A percentile compares a stretch with the other conserved stretches of the same genome.
Conservation (phyloP, 208 protist species). For the Entamoeba histolytica region DNA sequence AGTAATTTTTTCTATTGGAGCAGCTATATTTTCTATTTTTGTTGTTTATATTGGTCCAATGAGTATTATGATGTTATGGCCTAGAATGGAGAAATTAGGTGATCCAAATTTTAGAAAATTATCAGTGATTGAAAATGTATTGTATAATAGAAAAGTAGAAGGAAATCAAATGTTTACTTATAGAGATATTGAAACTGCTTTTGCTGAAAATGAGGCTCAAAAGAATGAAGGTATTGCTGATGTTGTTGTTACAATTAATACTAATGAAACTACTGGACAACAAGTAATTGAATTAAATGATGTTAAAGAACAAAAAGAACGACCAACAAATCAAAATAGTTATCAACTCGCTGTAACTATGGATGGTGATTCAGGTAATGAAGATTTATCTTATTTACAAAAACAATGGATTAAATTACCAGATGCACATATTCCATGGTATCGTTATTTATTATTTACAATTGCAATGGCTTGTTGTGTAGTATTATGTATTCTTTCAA, state of each 20-base stretch:
- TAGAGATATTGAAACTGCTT: background rate
- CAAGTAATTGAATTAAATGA: background rate
- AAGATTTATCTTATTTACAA: background rate
- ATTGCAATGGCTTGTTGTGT: background rate
- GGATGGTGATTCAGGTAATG: background rate
- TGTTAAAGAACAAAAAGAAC: background rate
- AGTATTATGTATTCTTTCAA: background rate
- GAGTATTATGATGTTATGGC: background rate
- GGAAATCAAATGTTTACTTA: background rate
- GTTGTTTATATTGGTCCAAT: background rate
- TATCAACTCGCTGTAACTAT: background rate
- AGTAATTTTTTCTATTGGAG: background rate
- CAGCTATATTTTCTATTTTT: background rate
- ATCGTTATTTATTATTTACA: background rate
- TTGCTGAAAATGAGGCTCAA: background rate
- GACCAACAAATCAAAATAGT: background rate
- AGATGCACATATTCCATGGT: background rate
- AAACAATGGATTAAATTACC: background rate
- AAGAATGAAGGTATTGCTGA: background rate
- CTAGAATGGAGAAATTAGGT: background rate
- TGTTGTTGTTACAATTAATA: background rate
- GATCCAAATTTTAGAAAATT: background rate
- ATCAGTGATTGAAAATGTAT: background rate
- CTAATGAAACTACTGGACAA: background rate
- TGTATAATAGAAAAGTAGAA: background rate